These are phyloP conservation scores for Cyberlindnera euphorbiiphila DNA, from an alignment of 805 yeast species.

Conservation along the genomic window DNA sequence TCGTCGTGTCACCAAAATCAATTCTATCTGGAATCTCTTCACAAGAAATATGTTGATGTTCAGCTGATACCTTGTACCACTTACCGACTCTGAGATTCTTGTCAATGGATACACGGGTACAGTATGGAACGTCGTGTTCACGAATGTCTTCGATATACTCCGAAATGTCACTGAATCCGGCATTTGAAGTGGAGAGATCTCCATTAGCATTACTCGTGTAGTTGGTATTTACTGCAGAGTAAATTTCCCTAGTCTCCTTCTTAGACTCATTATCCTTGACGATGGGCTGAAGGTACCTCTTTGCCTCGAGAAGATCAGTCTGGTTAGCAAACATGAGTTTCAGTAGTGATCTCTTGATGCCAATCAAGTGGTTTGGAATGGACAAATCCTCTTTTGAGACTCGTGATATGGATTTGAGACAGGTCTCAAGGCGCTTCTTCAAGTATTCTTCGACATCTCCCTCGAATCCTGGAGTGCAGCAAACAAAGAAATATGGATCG, in stretches of 20 bases:
- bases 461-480: conserved; percentile 51
- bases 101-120: conserved; percentile 94
- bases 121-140: conserved; percentile 96
- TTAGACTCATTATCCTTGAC: conserved; percentile 61
- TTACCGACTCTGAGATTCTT: conserved; percentile 84
- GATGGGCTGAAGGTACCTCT: conserved; percentile 65
- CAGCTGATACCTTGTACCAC: conserved; percentile 83
- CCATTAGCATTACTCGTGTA: conserved; percentile 25
- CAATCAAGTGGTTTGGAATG: conserved; percentile 82
- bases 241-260: conserved; percentile 62
- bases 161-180: conserved; percentile 44
- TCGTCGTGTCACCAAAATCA: conserved; percentile 96
- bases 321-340: conserved; percentile 72
- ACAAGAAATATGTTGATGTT: conserved; percentile 49
- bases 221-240: conserved; percentile 45
- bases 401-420: conserved; percentile 52
- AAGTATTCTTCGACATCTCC: conserved; percentile 82
- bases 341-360: conserved; percentile 60
- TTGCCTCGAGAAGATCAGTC: conserved; percentile 68
- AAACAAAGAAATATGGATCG: conserved; percentile 83
- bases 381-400: conserved; percentile 74
- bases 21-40: conserved; percentile 67
- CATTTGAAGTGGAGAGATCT: conserved; percentile 21
- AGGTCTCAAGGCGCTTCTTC: conserved; percentile 60
- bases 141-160: conserved; percentile 73